Conservation (phyloP, 352 stramenopile genomes). For the Phytophthora vignae region DNA sequence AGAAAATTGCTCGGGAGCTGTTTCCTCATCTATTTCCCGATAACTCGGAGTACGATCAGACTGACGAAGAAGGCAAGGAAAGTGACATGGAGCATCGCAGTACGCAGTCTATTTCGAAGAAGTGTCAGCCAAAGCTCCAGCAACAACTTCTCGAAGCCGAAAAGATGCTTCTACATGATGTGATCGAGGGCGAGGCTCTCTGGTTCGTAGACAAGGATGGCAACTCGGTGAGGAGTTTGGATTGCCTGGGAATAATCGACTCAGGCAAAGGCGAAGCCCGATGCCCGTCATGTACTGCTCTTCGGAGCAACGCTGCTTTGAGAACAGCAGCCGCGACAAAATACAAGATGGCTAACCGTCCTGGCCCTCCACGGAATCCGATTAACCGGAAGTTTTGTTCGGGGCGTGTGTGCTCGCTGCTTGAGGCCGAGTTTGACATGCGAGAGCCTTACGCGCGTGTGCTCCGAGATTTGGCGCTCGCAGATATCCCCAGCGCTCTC, state of each 20-base stretch:
- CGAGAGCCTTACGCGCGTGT: conserved; percentile 55
- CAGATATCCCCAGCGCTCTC: conserved; percentile 50
- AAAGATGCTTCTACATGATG: conserved; percentile 77
- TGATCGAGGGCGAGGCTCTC: conserved; percentile 70
- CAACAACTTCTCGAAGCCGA: conserved; percentile 57
- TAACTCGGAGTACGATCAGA: conserved; percentile 20
- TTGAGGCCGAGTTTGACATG: conserved; percentile 71
- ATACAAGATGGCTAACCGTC: conserved; percentile 47
- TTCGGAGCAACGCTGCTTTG: conserved; percentile 64
- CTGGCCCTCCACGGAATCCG: conserved; percentile 47
- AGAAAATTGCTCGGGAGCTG: conserved; percentile 75
- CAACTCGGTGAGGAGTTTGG: conserved; percentile 69
- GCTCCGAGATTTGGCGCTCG: conserved; percentile 64
- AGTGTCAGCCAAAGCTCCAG: conserved; percentile 29
- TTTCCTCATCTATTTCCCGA: conserved; percentile 70
- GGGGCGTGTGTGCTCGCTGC: conserved; percentile 53
- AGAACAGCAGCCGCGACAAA: conserved; percentile 46
- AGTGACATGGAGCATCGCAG: conserved; percentile 11
- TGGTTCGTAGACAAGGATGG: conserved; percentile 88
- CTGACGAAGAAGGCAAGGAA: conserved; percentile 14
- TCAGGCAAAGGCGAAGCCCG: conserved; percentile 44
- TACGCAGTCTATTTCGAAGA: conserved; percentile 18
- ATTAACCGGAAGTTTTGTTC: conserved; percentile 71
- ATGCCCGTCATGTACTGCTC: conserved; percentile 54
- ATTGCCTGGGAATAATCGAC: conserved; percentile 65